A percentile compares a stretch with the other conserved stretches of the same genome.
Evolutionary conservation across 2,329 filamentous ascomycete species (phyloP).

Genomic region (Aspergillus ustus): DNA sequence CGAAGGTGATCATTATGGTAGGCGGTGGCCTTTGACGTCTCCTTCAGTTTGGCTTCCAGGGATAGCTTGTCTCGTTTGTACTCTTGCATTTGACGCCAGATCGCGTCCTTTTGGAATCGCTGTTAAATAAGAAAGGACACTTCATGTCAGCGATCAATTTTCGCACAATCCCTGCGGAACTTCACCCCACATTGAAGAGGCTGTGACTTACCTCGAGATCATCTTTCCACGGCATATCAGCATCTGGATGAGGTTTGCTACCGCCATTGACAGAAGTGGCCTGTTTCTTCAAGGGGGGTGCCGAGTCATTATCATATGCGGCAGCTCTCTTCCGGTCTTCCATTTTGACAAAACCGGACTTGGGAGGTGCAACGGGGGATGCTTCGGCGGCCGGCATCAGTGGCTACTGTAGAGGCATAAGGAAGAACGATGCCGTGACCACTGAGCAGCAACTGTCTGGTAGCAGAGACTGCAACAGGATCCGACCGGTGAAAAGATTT

Average conservation of each 20-base stretch:
- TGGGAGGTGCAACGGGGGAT: constrained; percentile 74
- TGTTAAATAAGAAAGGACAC: constrained; percentile 48
- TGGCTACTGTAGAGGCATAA: constrained; percentile 56
- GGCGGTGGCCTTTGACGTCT: constrained; percentile 75
- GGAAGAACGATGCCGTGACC: constrained; percentile 35
- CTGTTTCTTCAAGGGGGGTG: constrained; percentile 89
- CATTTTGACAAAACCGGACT: constrained; percentile 86
- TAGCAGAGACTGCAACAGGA: constrained; percentile 33
- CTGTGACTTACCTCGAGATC: constrained; percentile 70
- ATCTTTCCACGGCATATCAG: constrained; percentile 72
- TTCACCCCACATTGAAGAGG: constrained; percentile 18
- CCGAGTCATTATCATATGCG: constrained; percentile 77
- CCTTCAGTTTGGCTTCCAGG: constrained; percentile 78
- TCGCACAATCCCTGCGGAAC: constrained; percentile 20
- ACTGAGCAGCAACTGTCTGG: constrained; percentile 40
- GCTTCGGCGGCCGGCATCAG: constrained; percentile 88
- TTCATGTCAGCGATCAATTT: constrained; percentile 15
- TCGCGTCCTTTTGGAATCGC: constrained; percentile 94
- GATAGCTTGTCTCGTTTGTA: constrained; percentile 89
- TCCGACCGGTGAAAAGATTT: constrained; percentile 26
- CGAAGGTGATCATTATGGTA: constrained; percentile 93
- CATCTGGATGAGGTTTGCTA: constrained; percentile 65
- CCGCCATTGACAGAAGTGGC: constrained; percentile 76
- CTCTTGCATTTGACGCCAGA: constrained; percentile 96
- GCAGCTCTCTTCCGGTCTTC: constrained; percentile 98